Conservation (phyloP, 2,329 filamentous ascomycete genomes). For the Exophiala xenobiotica region DNA sequence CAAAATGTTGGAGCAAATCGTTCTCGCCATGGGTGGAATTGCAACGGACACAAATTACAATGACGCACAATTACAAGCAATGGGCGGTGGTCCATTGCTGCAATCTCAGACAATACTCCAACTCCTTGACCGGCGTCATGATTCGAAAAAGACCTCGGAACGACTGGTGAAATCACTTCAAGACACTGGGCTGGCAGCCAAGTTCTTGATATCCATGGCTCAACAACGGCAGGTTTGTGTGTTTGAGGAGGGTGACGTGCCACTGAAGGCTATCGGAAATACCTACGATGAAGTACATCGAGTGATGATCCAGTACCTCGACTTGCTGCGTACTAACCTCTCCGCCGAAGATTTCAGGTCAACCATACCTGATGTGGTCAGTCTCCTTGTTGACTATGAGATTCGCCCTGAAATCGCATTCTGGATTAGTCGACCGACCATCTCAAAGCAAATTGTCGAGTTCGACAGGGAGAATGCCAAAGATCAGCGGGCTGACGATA, state of each 20-base stretch:
- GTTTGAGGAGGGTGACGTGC: conserved; percentile 70
- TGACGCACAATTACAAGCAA: conserved; percentile 79
- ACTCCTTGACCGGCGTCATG: conserved; percentile 77
- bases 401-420: conserved; percentile 81
- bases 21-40: conserved; percentile 91
- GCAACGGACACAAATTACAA: conserved; percentile 84
- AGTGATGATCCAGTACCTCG: conserved; percentile 82
- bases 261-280: conserved; percentile 84
- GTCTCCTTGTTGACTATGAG: conserved; percentile 74
- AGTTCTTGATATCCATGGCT: conserved; percentile 83
- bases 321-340: conserved; percentile 79
- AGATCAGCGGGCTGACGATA: conserved; percentile 32
- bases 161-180: conserved; percentile 77
- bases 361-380: conserved; percentile 71
- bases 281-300: conserved; percentile 88
- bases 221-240: conserved; percentile 88
- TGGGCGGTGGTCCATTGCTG: conserved; percentile 80
- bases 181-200: conserved; percentile 73
- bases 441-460: conserved; percentile 63
- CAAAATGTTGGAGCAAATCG: conserved; percentile 85
- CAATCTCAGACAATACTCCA: conserved; percentile 77
- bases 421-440: conserved; percentile 72
- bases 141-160: conserved; percentile 70
- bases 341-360: conserved; percentile 72
- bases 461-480: conserved; percentile 38